phyloP scores from a whole-genome alignment of 164 flowering plant genomes.

The Tetrastigma voinierianum region DNA sequence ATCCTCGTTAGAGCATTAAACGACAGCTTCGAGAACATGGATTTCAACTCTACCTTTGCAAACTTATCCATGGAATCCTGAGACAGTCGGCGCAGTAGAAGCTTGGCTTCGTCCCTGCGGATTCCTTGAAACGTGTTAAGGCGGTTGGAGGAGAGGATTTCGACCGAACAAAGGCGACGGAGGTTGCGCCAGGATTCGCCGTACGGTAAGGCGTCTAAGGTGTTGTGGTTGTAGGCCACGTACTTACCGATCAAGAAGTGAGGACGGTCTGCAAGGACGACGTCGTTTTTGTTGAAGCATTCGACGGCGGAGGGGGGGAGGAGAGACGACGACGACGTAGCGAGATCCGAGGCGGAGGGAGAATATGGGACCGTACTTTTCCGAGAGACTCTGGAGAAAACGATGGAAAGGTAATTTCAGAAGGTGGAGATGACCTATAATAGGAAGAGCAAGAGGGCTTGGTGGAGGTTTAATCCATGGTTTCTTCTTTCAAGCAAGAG shows the following conservation, averaged over 20 bases:
- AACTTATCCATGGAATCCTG: background rate
- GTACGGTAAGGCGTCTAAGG: slow-evolving; percentile 4
- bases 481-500: no score
- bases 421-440: slow-evolving; percentile 7
- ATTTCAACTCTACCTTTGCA: slow-evolving; percentile 20
- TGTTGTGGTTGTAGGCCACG: slow-evolving; percentile 12
- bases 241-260: background rate
- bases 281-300: slow-evolving; percentile 17
- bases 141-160: slow-evolving; percentile 14
- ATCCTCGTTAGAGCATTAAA: slow-evolving; percentile 33
- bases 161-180: slow-evolving; percentile 12
- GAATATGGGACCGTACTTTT: slow-evolving; percentile 7
- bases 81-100: slow-evolving; percentile 12
- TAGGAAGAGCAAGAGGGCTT: slow-evolving; percentile 3
- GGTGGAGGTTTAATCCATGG: slow-evolving; percentile 1
- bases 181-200: slow-evolving; percentile 23
- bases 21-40: slow-evolving; percentile 21
- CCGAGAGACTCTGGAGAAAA: slow-evolving; percentile 6
- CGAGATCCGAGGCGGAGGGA: slow-evolving; percentile 15
- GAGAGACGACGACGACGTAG: slow-evolving; percentile 13
- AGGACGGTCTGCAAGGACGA: slow-evolving; percentile 20
- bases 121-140: slow-evolving; percentile 5
- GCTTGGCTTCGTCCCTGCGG: slow-evolving; percentile 20
- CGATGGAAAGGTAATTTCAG: slow-evolving; percentile 7
- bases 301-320: slow-evolving; percentile 15